Conservation (phyloP, 164 flowering plant species). For the Nymphaea thermarum region DNA sequence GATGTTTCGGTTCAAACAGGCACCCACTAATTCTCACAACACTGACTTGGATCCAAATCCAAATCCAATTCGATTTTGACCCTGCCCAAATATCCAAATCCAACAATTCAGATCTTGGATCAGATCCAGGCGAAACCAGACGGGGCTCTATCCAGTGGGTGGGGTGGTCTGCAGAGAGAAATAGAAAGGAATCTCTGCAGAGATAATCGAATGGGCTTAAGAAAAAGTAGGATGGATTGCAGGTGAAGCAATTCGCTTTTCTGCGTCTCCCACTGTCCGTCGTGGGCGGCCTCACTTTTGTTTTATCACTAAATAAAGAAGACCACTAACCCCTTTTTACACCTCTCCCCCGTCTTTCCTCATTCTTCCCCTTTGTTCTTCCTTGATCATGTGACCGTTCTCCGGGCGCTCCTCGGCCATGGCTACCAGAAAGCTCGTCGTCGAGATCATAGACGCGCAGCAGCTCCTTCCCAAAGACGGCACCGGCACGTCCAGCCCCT, state of each 20-base stretch:
- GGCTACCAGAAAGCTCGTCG: slow-evolving; percentile 43
- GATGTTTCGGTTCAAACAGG: too few species aligned
- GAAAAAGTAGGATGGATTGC: neutral
- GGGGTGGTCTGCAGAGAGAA: too few species aligned
- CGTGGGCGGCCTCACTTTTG: neutral
- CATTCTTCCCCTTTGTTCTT: neutral
- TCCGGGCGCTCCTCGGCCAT: neutral
- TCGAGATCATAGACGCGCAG: slow-evolving; percentile 69
- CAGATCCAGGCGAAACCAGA: too few species aligned
- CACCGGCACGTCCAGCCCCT: slow-evolving; percentile 78
- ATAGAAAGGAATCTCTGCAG: too few species aligned
- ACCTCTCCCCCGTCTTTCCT: neutral
- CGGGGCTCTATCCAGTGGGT: too few species aligned
- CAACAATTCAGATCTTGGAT: too few species aligned
- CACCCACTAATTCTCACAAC: too few species aligned
- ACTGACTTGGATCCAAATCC: too few species aligned
- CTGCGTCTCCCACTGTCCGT: neutral
- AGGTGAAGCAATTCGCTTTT: neutral
- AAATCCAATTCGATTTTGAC: too few species aligned
- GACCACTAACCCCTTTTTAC: neutral
- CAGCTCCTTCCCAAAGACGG: slow-evolving; percentile 77
- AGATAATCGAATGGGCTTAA: too few species aligned
- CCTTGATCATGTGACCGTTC: neutral
- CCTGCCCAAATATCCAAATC: too few species aligned
- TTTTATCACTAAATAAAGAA: neutral